Base-by-base conservation (phyloP, 495 filamentous ascomycete genomes). In the Penicillium subrubescens region DNA sequence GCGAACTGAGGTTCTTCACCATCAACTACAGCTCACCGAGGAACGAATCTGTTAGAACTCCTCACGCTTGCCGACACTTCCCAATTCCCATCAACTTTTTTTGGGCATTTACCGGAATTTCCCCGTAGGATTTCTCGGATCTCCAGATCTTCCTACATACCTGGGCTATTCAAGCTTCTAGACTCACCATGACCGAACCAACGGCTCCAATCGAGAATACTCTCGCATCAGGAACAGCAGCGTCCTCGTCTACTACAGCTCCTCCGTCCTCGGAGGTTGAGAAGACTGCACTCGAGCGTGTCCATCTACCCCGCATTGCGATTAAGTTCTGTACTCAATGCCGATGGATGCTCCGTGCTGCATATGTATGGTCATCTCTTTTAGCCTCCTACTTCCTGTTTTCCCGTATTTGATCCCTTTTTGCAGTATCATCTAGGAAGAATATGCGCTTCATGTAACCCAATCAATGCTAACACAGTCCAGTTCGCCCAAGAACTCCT, bases 401-500 rank as follows among this genome's bases (percentile, higher is more conserved):
- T 34, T 7, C 14, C 29, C 7, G 17, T 46, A 2, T 19, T 46
- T 46, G 7, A 1, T 23, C 14, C 43, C 8, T 0, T 21, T 46
- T 15, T 3, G 43, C 1, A 23, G 3, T 5, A 15, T 5, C n/a
- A 44, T 4, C 10, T 21, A 44, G 8, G n/a, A 44, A 15, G 5
- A 19, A n/a, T n/a, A n/a, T n/a, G n/a, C n/a, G n/a, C n/a, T n/a
- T n/a, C n/a, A 6, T 56, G 8, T 12, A 39, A 14, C 41, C 7
- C 35, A 31, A 10, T 41, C 12, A 48, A 17, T 50, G 27, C 62
- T 66, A 39, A 58, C 63, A 57, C 2, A 0, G 8, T 31, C 15
- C 21, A 96, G 92, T 97, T 91, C 78, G 93, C 91, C 50, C 95
- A 99, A 86, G 95, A 99, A 78, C 91, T 99, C 58, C 89, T 99